Conservation (phyloP, 805 yeast genomes). For the Tetrapisispora taiwanensis region DNA sequence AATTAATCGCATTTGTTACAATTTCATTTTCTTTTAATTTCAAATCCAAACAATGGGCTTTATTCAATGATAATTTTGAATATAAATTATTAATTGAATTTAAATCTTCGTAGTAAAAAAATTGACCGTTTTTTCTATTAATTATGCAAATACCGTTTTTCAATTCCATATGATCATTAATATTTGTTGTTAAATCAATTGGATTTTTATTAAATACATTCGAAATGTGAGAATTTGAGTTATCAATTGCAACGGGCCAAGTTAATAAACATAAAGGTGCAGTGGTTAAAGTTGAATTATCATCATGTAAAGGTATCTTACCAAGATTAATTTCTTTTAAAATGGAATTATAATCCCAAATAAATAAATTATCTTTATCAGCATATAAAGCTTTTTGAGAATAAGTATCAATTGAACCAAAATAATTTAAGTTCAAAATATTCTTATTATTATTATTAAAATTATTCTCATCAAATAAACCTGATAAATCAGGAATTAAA, state of each 20-base stretch:
- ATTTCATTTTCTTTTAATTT: conserved; percentile 35
- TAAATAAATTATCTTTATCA: conserved; percentile 42
- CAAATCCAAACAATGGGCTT: conserved; percentile 19
- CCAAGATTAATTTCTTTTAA: conserved; percentile 41
- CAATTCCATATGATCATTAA: neutral
- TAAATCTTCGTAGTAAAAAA: conserved; percentile 66
- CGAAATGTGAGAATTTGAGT: neutral
- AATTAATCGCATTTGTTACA: conserved; percentile 45
- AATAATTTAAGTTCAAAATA: conserved; percentile 8
- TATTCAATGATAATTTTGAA: conserved; percentile 19
- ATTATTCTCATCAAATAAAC: conserved; percentile 2
- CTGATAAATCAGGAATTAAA: conserved; percentile 15
- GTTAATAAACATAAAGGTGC: conserved; percentile 22
- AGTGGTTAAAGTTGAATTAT: conserved; percentile 10
- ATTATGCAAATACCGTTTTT: conserved; percentile 63
- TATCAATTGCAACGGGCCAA: conserved; percentile 23
- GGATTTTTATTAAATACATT: neutral
- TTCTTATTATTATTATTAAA: neutral
- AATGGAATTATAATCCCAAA: conserved; percentile 59
- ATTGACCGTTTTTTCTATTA: conserved; percentile 45
- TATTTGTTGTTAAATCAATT: neutral
- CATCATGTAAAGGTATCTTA: conserved; percentile 23
- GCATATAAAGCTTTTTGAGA: conserved; percentile 42
- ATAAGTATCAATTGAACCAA: conserved; percentile 39
- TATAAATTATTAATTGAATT: conserved; percentile 31